Evolutionary conservation across 139 green algal species (phyloP).

Genomic region (Chara braunii): DNA sequence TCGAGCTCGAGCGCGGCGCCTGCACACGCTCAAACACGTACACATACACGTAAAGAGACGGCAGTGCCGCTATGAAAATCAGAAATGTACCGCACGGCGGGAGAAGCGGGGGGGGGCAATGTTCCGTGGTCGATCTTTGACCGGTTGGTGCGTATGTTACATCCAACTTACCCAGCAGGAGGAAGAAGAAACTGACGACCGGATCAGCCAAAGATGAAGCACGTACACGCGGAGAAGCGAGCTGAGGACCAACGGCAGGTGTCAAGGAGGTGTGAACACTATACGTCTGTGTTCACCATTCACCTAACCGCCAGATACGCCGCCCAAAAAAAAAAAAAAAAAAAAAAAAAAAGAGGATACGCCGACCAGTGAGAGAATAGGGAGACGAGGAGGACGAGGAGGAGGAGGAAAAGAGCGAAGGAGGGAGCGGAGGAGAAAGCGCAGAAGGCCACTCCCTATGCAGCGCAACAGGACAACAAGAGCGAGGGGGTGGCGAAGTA

Average conservation of each 20-base stretch:
- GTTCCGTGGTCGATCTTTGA: no score
- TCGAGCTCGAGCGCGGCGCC: neutral
- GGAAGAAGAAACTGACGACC: slow-evolving; percentile 1
- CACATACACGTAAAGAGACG: neutral
- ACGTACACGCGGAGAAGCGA: no score
- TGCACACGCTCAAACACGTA: neutral
- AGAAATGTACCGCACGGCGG: neutral
- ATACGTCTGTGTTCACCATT: no score
- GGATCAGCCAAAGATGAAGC: slow-evolving; percentile 1
- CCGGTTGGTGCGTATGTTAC: neutral
- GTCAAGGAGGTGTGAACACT: no score
- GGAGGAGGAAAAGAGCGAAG: neutral
- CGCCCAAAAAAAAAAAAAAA: no score
- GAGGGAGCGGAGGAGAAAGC: neutral
- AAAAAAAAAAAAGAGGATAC: no score
- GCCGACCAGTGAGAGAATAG: neutral
- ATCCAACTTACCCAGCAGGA: neutral
- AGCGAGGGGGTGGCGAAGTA: neutral
- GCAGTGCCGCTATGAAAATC: neutral
- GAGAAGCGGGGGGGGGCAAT: neutral
- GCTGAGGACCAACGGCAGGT: no score
- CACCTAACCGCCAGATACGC: no score
- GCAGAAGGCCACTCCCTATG: neutral
- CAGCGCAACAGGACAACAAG: neutral
- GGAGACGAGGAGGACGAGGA: neutral